These are phyloP conservation scores for Lupinus albus DNA, from an alignment of 306 rosid species.

Conservation along the genomic window DNA sequence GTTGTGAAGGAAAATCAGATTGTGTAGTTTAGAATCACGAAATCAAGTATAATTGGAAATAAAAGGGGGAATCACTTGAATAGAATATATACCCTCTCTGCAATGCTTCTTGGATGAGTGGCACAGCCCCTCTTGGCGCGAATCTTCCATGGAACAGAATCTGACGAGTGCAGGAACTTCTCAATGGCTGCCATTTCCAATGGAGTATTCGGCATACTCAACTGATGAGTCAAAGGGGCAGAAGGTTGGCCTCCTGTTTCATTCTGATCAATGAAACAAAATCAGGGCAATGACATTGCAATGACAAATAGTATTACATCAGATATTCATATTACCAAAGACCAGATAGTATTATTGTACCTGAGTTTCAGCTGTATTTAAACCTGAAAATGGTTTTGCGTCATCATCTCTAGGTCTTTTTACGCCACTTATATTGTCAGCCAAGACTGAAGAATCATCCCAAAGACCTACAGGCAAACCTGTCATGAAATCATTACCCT, in stretches of 20 bases:
- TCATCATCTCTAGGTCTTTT: constrained; percentile 62
- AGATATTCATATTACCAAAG: neutral
- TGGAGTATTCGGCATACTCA: constrained; percentile 52
- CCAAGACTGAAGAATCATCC: constrained; percentile 72
- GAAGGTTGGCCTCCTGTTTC: constrained; percentile 59
- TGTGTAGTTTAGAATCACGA: constrained; percentile 25
- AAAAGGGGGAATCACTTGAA: constrained; percentile 8
- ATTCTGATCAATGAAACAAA: constrained; percentile 52
- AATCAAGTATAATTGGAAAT: neutral
- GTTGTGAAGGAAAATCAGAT: neutral
- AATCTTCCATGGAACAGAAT: constrained; percentile 53
- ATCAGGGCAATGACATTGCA: constrained; percentile 17
- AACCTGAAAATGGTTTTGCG: constrained; percentile 54
- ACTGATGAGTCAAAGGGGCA: constrained; percentile 58
- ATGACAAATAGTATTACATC: constrained; percentile 33
- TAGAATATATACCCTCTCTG: constrained; percentile 66
- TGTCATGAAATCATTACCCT: constrained; percentile 48
- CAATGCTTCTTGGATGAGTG: constrained; percentile 61
- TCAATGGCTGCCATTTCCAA: constrained; percentile 52
- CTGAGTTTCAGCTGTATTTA: constrained; percentile 62
- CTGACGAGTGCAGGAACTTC: constrained; percentile 50
- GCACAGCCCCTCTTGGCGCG: constrained; percentile 57
- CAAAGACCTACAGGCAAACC: constrained; percentile 64
- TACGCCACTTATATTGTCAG: constrained; percentile 52
- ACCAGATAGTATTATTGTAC: constrained; percentile 39